A percentile compares a stretch with the other conserved stretches of the same genome.
Conservation (phyloP, 2,329 filamentous ascomycete species). For the Aplosporella prunicola region DNA sequence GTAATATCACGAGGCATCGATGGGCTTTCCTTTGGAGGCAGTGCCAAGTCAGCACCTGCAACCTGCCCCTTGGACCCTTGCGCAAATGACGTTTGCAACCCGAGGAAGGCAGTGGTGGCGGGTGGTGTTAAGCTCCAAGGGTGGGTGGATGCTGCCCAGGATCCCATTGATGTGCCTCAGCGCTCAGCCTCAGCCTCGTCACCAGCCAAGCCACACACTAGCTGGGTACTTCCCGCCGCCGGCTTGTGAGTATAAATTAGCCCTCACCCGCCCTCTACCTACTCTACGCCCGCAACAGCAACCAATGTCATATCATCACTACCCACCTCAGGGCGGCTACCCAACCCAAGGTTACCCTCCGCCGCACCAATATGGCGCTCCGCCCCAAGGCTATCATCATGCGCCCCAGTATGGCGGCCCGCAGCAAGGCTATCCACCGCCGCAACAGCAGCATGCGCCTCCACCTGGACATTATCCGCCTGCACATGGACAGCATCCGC, state of each 20-base stretch:
- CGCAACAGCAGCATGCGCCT: conserved; percentile 30
- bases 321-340: conserved; percentile 21
- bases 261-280: neutral
- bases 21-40: too few relatives aligned
- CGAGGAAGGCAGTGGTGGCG: too few relatives aligned
- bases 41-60: too few relatives aligned
- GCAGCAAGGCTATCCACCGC: conserved; percentile 25
- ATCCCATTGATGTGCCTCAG: too few relatives aligned
- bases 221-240: neutral
- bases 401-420: conserved; percentile 29
- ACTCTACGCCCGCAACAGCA: neutral
- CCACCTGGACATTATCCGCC: conserved; percentile 13
- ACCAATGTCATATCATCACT: conserved; percentile 21
- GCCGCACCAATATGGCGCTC: conserved; percentile 11
- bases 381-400: conserved; percentile 14
- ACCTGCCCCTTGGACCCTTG: too few relatives aligned
- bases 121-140: too few relatives aligned
- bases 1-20: too few relatives aligned
- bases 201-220: conserved; percentile 3
- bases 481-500: conserved; percentile 18
- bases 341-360: conserved; percentile 16
- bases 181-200: neutral
- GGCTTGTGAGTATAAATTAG: too few relatives aligned
- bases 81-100: too few relatives aligned
- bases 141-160: too few relatives aligned